Conservation (phyloP, 371 early-diverging fungal genomes). For the Actinomortierella wolfii region DNA sequence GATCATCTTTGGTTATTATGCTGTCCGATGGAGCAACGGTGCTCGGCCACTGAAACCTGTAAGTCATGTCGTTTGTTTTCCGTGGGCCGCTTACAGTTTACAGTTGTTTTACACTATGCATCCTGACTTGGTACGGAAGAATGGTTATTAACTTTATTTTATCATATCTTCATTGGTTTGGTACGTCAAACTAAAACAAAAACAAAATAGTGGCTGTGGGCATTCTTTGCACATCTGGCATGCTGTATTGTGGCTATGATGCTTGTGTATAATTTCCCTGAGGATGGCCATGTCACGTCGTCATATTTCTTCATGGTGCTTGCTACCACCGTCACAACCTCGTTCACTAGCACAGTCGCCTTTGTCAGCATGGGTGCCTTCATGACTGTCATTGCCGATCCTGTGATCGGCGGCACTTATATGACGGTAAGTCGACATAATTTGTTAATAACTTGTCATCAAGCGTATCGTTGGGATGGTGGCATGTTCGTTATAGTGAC, state of each 20-base stretch:
- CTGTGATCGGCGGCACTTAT: conserved; percentile 96
- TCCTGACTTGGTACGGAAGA: too few relatives aligned
- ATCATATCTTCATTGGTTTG: too few relatives aligned
- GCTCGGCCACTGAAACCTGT: conserved; percentile 84
- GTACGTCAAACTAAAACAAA: too few relatives aligned
- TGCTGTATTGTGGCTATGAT: conserved; percentile 85
- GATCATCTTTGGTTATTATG: conserved; percentile 95
- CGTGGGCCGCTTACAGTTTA: conserved; percentile 57
- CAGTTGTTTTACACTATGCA: conserved; percentile 68
- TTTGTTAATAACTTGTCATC: conserved; percentile 6
- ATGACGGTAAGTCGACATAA: conserved; percentile 81
- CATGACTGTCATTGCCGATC: conserved; percentile 94
- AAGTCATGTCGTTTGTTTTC: conserved; percentile 28
- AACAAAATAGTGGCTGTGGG: conserved; percentile 84
- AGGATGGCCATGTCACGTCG: conserved; percentile 63
- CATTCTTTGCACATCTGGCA: conserved; percentile 83
- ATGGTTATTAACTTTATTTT: too few relatives aligned
- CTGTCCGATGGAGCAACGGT: conserved; percentile 94
- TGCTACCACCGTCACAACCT: conserved; percentile 77
- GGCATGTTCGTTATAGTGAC: neutral
- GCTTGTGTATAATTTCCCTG: conserved; percentile 80
- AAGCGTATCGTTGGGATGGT: too few relatives aligned
- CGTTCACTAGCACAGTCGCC: conserved; percentile 92
- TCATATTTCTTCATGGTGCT: conserved; percentile 87
- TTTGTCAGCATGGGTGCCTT: conserved; percentile 96